Conservation (phyloP, 345 rosid species). For the Pistacia atlantica region DNA sequence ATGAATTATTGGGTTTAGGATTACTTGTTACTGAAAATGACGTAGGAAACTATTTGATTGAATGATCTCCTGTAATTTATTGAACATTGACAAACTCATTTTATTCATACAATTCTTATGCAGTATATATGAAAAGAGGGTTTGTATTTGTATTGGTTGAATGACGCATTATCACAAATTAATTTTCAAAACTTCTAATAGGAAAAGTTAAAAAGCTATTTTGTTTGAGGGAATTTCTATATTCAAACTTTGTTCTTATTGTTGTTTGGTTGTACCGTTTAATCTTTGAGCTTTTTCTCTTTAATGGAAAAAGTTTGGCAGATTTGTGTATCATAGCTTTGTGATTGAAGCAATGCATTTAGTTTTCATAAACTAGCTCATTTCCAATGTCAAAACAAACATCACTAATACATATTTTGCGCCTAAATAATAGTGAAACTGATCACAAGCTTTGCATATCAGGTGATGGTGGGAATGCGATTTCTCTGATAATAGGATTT, state of each 20-base stretch:
- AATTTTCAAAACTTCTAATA: too few relatives aligned
- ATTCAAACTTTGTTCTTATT: too few relatives aligned
- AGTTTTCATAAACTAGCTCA: neutral
- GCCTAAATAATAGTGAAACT: neutral
- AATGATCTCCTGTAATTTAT: neutral
- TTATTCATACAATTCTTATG: neutral
- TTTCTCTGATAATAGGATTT: slow-evolving; percentile 42
- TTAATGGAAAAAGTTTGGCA: neutral
- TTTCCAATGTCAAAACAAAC: neutral
- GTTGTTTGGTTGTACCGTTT: too few relatives aligned
- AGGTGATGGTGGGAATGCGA: slow-evolving; percentile 41
- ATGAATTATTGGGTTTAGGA: neutral
- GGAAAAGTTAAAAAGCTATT: too few relatives aligned
- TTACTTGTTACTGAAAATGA: too few relatives aligned
- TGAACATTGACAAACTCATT: neutral
- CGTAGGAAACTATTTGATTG: neutral
- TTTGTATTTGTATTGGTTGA: too few relatives aligned
- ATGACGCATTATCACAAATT: too few relatives aligned
- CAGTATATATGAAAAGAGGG: neutral
- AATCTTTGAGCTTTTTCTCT: neutral
- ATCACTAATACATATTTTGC: too few relatives aligned
- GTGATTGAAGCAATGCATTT: neutral
- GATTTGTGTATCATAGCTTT: neutral
- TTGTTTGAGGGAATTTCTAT: too few relatives aligned
- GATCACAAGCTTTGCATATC: slow-evolving; percentile 11